Conservation (phyloP, 2,329 filamentous ascomycete genomes). For the Colletotrichum musicola region DNA sequence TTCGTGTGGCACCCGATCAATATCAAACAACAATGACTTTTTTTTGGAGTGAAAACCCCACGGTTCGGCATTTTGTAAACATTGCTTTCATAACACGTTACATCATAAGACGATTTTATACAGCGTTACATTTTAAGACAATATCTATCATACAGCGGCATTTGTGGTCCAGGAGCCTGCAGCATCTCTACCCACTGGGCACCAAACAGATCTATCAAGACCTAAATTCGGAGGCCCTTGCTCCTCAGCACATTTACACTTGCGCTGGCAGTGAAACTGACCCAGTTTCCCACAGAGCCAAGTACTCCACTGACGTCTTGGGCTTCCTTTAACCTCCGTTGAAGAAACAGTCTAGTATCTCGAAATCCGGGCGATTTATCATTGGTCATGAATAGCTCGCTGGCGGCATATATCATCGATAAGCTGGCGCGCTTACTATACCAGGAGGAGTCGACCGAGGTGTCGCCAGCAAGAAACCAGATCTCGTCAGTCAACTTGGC, state of each 20-base stretch:
- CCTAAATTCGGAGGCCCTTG: slow-evolving; percentile 84
- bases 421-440: slow-evolving; percentile 75
- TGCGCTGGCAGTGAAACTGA: slow-evolving; percentile 83
- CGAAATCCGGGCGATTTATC: slow-evolving; percentile 79
- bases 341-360: slow-evolving; percentile 85
- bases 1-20: too few relatives aligned
- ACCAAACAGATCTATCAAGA: too few relatives aligned
- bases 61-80: background rate
- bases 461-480: slow-evolving; percentile 86
- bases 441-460: slow-evolving; percentile 86
- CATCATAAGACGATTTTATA: slow-evolving; percentile 2
- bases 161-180: background rate
- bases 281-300: slow-evolving; percentile 78
- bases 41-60: background rate
- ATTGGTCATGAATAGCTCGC: slow-evolving; percentile 95
- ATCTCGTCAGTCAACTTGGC: slow-evolving; percentile 91
- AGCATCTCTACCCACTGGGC: too few relatives aligned
- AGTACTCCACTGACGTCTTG: slow-evolving; percentile 72
- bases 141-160: slow-evolving; percentile 2
- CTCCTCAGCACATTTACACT: slow-evolving; percentile 87
- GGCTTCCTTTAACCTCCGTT: slow-evolving; percentile 79
- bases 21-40: too few relatives aligned
- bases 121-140: slow-evolving; percentile 18
- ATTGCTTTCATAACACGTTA: background rate
- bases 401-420: slow-evolving; percentile 73